Evolutionary conservation across 2,329 filamentous ascomycete genomes (phyloP), one percentile per base, ranked within the genome.

Genomic region (Plectosphaerella cucumerina): DNA sequence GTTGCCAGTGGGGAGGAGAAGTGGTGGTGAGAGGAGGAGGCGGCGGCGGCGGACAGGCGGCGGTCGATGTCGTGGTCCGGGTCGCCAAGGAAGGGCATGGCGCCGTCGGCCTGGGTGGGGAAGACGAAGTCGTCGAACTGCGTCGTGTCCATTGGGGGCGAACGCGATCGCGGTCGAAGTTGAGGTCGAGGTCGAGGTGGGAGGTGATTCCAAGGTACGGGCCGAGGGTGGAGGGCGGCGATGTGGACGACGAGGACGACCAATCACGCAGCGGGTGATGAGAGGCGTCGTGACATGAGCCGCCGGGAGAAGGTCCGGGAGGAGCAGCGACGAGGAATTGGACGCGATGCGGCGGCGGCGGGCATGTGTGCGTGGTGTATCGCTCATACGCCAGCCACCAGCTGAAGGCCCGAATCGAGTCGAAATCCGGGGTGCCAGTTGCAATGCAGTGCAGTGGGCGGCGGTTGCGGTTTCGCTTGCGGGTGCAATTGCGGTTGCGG

Each of bases 91-190:
- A 55, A 62, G 52, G 63, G 65, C 59, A 77, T 73, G 20, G 73
- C 64, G 44, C 62, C 62, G 53, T 71, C 70, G 50, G 74, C 65
- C 56, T 72, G 68, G 58, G 77, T 82, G 3, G 75, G 60, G 57
- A 81, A 82, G 20, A 74, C 66, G 59, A 81, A 82, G 55, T 80
- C 75, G 54, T 70, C 68, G 59, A 82, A 83, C 47, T 77, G 74
- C 15, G 73, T 65, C 33, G 69, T 58, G 55, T 78, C 73, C 59
- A 78, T 72, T 73, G 57, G 26, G 15, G 23, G 23, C n/a, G 42
- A 43, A 11, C 10, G 39, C 22, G 21, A 2, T n/a, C n/a, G 42
- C 3, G 39, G 21, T 18, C 42, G 20, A 23, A 14, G 20, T 23
- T 22, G 22, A 33, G 23, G 43, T 18, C 12, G 6, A 31, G 26